These are phyloP conservation scores for Peronosclerospora sorghi DNA, from an alignment of 352 stramenopile species.

Conservation along the genomic window DNA sequence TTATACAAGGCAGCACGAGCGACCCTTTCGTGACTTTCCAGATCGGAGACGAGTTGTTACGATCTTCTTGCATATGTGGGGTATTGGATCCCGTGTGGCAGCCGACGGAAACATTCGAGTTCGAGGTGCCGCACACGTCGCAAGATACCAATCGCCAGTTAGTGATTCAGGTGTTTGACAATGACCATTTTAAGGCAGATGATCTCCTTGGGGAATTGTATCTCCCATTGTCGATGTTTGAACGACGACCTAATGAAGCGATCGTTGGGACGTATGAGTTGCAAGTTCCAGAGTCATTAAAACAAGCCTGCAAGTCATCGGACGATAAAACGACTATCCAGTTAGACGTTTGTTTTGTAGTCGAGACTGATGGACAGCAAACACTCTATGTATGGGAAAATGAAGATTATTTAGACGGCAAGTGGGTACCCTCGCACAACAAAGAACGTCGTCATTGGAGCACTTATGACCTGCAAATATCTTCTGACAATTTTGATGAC, in stretches of 20 bases:
- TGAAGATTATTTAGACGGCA: constrained; percentile 37
- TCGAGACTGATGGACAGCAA: constrained; percentile 39
- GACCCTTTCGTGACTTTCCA: constrained; percentile 65
- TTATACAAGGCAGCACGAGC: constrained; percentile 39
- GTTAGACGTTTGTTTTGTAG: no score
- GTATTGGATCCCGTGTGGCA: constrained; percentile 58
- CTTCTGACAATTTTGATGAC: no score
- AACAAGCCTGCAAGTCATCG: constrained; percentile 22
- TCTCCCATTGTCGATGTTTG: constrained; percentile 41
- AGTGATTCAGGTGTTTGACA: constrained; percentile 48
- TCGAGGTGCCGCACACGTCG: constrained; percentile 34
- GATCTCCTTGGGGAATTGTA: constrained; percentile 44
- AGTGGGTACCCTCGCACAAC: no score
- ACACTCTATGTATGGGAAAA: constrained; percentile 62
- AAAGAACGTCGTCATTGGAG: no score
- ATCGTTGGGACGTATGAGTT: constrained; percentile 43
- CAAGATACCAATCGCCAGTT: constrained; percentile 26
- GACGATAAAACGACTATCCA: no score
- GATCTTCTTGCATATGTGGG: constrained; percentile 38
- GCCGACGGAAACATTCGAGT: constrained; percentile 64
- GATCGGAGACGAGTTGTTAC: constrained; percentile 35
- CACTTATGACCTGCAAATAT: no score
- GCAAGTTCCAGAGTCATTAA: constrained; percentile 31
- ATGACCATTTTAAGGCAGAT: constrained; percentile 54
- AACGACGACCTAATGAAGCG: constrained; percentile 33